These are phyloP conservation scores for Testicularia cyperi DNA, from an alignment of 1,284 basidiomycete genomes.

Conservation along the genomic window DNA sequence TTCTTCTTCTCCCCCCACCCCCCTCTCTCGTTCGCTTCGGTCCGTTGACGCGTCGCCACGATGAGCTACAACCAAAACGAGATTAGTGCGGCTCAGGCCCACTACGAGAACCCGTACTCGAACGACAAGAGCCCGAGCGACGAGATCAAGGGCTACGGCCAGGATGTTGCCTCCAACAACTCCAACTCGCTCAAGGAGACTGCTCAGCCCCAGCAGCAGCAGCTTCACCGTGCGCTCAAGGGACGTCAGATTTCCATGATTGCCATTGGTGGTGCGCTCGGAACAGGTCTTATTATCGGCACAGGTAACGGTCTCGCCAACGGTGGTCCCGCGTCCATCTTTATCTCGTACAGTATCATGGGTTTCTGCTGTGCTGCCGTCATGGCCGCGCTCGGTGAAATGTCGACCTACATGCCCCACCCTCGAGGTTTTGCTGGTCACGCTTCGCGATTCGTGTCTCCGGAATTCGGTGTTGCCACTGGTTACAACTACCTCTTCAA, in stretches of 20 bases:
- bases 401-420: constrained; percentile 63
- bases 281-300: constrained; percentile 75
- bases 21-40: no score
- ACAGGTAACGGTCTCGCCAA: constrained; percentile 62
- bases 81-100: no score
- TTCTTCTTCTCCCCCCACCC: no score
- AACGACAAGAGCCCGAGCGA: no score
- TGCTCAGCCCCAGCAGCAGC: constrained; percentile 26
- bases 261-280: constrained; percentile 48
- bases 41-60: no score
- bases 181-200: constrained; percentile 5
- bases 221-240: constrained; percentile 63
- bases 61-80: no score
- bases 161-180: constrained; percentile 9
- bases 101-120: no score
- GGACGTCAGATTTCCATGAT: constrained; percentile 68
- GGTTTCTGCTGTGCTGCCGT: constrained; percentile 40
- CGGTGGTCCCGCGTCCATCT: constrained; percentile 62
- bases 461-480: constrained; percentile 61
- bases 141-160: constrained; percentile 17
- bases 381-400: constrained; percentile 60
- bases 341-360: constrained; percentile 62
- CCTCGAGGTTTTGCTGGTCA: constrained; percentile 60
- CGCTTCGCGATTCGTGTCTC: constrained; percentile 63
- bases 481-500: constrained; percentile 49